phyloP scores from a whole-genome alignment of 2,329 filamentous ascomycete genomes.

The Rhynchosporium agropyri region DNA sequence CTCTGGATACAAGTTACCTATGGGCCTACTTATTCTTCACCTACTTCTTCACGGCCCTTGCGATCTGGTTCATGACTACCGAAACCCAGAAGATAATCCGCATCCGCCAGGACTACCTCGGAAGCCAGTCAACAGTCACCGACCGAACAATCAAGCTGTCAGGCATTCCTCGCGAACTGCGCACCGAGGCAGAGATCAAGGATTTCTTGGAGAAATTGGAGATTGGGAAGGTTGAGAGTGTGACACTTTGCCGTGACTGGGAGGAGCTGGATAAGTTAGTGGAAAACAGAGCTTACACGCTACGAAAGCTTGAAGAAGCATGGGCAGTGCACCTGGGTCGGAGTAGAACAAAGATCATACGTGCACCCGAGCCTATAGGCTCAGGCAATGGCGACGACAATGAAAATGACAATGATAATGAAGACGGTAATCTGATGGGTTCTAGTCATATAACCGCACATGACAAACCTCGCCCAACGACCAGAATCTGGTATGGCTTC shows the following conservation, averaged over 20 bases:
- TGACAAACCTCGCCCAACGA: conserved; percentile 62
- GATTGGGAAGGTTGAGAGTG: conserved; percentile 86
- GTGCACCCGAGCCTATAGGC: conserved; percentile 43
- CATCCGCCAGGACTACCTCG: conserved; percentile 86
- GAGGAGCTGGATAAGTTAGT: conserved; percentile 76
- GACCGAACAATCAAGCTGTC: conserved; percentile 92
- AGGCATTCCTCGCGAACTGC: conserved; percentile 78
- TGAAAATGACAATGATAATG: conserved; percentile 51
- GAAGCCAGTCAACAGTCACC: conserved; percentile 91
- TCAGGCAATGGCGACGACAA: conserved; percentile 42
- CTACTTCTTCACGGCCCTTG: conserved; percentile 84
- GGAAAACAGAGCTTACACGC: conserved; percentile 61
- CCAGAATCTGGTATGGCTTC: conserved; percentile 77
- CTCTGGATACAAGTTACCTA: conserved; percentile 56
- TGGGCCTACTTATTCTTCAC: conserved; percentile 96
- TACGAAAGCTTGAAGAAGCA: conserved; percentile 78
- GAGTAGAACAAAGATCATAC: conserved; percentile 50
- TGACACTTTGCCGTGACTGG: conserved; percentile 89
- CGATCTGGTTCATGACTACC: conserved; percentile 78
- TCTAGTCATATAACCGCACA: conserved; percentile 45
- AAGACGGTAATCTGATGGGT: conserved; percentile 61
- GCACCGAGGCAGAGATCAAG: conserved; percentile 82
- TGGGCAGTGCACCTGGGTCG: conserved; percentile 79
- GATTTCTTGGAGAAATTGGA: conserved; percentile 83
- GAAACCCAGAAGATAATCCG: conserved; percentile 86